These are phyloP conservation scores for Lipomyces kockii DNA, from an alignment of 805 yeast genomes.

Conservation along the genomic window DNA sequence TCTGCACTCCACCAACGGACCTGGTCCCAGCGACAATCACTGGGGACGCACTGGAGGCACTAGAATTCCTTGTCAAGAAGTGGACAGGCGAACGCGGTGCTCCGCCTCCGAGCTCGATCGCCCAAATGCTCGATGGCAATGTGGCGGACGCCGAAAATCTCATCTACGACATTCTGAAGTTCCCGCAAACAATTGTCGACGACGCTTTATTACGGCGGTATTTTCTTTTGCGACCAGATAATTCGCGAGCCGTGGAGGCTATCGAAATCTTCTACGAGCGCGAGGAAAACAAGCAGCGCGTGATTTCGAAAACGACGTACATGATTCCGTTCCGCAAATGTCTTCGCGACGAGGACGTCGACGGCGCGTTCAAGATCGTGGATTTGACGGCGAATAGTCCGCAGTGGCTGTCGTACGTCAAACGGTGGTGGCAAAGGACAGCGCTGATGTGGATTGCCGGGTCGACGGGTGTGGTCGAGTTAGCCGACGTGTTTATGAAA, in stretches of 20 bases:
- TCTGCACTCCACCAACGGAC: conserved; percentile 4
- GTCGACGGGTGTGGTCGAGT: conserved; percentile 48
- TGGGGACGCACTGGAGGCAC: conserved; percentile 22
- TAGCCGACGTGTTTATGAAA: conserved; percentile 55
- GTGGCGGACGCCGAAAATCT: conserved; percentile 16
- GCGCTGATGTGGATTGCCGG: conserved; percentile 47
- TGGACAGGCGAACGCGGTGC: not conserved
- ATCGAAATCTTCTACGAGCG: conserved; percentile 29
- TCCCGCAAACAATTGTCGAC: conserved; percentile 29
- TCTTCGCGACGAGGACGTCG: conserved; percentile 62
- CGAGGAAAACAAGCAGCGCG: conserved; percentile 12
- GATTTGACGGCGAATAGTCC: conserved; percentile 65
- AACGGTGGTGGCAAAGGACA: conserved; percentile 44
- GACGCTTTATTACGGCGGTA: conserved; percentile 25
- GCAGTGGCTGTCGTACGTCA: conserved; percentile 52
- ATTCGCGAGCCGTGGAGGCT: conserved; percentile 30
- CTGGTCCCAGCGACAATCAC: conserved; percentile 12
- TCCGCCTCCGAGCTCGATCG: not conserved
- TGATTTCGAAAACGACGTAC: conserved; percentile 43
- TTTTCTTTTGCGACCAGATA: conserved; percentile 36
- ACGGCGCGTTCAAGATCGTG: conserved; percentile 60
- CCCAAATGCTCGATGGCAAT: not conserved
- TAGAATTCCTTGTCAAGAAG: conserved; percentile 14
- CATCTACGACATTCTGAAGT: conserved; percentile 27
- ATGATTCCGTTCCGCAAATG: conserved; percentile 67